Evolutionary conservation across 345 rosid species (phyloP), one percentile per base, ranked within the genome.

Genomic region (Sisymbrium altissimum): DNA sequence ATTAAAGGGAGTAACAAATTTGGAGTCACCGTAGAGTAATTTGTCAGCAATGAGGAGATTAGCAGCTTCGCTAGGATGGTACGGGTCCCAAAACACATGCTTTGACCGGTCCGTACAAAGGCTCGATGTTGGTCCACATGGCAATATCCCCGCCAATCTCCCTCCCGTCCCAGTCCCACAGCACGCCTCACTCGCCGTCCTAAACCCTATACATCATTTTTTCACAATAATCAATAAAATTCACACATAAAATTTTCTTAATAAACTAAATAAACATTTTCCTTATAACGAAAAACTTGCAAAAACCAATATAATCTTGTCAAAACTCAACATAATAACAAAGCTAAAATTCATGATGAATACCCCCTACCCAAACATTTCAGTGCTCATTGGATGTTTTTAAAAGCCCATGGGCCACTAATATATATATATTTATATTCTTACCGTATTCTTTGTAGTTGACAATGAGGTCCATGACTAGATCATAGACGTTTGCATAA

Each of bases 51-150:
- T 58, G 9, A 89, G 65, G 36, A 89, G 41, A 66, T 88, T 91
- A 44, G 97, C 88, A 8, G 96, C 95, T 66, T 94, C 96, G 14
- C 88, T 89, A 32, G 92, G 97, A 74, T 91, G 95, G 78, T 88
- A 91, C 43, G 96, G 87, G 75, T 94, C 95, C 97, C 96, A 91
- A 55, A 94, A 91, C 13, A 91, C 95, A 75, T 87, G 88, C 71
- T 86, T 89, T 17, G 81, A 55, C 55, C 95, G 84, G 58, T 91
- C 89, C 7, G 65, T 4, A 68, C 96, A 89, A 71, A 91, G 58
- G 48, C 72, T 87, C n/a, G 95, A 91, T 0, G 85, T 83, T 7
- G 93, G 96, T 39, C 95, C 98, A 49, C 97, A 91, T 29, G 98
- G 96, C 59, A 89, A 77, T 84, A 89, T 88, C 73, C 98, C 97